Percentiles rank a stretch among this genome's conserved stretches.
Conservation (phyloP, 192 early-diverging fungal species). For the Thoreauomyces humboldtii region DNA sequence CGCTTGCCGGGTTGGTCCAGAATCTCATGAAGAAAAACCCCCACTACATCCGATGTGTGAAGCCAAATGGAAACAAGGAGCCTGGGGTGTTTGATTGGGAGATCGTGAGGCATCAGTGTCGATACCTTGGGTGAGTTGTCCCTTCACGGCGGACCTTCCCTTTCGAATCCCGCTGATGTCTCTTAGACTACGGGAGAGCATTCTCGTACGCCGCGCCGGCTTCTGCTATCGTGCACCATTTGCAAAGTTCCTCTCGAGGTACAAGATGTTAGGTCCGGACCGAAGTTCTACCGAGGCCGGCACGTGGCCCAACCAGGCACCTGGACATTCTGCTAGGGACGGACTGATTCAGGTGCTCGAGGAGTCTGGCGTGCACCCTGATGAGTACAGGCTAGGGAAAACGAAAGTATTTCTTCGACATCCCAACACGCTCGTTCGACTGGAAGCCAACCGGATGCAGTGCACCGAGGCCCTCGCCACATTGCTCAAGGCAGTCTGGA, state of each 20-base stretch:
- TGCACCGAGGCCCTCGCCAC: neutral
- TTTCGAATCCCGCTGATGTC: neutral
- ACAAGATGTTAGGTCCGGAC: constrained; percentile 65
- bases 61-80: constrained; percentile 90
- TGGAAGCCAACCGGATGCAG: neutral
- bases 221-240: constrained; percentile 92
- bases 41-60: constrained; percentile 97
- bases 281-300: neutral
- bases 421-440: constrained; percentile 62
- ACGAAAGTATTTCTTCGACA: constrained; percentile 87
- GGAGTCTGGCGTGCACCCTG: constrained; percentile 44
- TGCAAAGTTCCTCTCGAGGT: constrained; percentile 90
- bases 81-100: constrained; percentile 78
- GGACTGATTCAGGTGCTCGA: neutral
- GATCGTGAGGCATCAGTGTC: constrained; percentile 86
- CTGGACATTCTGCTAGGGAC: neutral
- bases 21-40: constrained; percentile 87
- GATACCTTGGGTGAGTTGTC: constrained; percentile 86
- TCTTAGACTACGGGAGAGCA: constrained; percentile 90
- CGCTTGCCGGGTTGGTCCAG: constrained; percentile 84
- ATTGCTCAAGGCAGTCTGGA: neutral
- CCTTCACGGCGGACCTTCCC: neutral
- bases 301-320: constrained; percentile 9
- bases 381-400: constrained; percentile 85
- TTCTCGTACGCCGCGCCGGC: constrained; percentile 92